Evolutionary conservation across 345 rosid species (phyloP).

Genomic region (Syzygium jambos): DNA sequence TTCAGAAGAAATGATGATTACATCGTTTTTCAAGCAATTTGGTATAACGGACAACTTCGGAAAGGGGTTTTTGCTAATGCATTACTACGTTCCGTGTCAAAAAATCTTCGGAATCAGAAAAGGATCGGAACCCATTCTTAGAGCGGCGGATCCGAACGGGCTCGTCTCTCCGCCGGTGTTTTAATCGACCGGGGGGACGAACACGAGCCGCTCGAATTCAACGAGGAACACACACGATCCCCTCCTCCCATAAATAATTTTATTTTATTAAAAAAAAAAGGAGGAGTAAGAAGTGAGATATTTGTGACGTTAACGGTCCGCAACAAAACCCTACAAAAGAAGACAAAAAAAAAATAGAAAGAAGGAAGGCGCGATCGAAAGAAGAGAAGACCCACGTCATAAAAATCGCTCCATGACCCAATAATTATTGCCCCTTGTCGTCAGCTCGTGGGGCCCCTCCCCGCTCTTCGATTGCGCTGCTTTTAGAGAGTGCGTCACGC

Average conservation of each 20-base stretch:
- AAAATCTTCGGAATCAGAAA: too few species aligned
- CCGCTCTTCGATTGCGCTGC: not conserved
- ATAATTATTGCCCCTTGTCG: not conserved
- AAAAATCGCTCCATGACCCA: not conserved
- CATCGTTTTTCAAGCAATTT: not conserved
- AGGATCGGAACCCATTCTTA: too few species aligned
- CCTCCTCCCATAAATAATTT: not conserved
- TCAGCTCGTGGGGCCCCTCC: not conserved
- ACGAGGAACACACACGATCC: fast-evolving
- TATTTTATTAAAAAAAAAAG: not conserved
- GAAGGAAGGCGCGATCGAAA: not conserved
- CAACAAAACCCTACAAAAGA: not conserved
- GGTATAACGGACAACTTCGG: too few species aligned
- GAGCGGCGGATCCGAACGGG: too few species aligned
- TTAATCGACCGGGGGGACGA: fast-evolving
- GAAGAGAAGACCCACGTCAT: not conserved
- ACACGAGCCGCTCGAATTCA: fast-evolving
- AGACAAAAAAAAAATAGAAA: too few species aligned
- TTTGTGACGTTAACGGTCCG: not conserved
- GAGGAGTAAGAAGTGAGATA: not conserved
- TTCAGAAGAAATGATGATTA: not conserved
- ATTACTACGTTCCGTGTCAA: too few species aligned
- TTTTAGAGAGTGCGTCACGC: not conserved
- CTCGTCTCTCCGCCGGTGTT: too few species aligned
- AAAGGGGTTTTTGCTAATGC: too few species aligned